Evolutionary conservation across 2,329 filamentous ascomycete genomes (phyloP), one percentile per base, ranked within the genome.

Genomic region (Colletotrichum tropicicola): DNA sequence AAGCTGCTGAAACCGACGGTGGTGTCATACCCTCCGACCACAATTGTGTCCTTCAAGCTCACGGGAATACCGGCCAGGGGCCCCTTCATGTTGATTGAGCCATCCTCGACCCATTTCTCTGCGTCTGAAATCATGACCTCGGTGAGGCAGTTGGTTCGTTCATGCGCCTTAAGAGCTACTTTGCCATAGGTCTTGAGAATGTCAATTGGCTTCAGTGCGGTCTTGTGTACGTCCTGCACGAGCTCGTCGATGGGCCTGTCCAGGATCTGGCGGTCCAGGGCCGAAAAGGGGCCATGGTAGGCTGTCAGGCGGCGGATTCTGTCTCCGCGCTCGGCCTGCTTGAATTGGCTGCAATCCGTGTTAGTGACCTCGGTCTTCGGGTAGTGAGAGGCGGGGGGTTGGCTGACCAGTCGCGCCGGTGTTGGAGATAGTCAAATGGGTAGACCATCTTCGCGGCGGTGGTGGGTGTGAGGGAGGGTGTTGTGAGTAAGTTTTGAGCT

Each of bases 131-230:
- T 85, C 80, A 98, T 87, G 59, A 98, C 82, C 78, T 98, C 94
- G 0, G 95, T 98, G 12, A 97, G 79, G 73, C 93, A 97, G 76
- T 98, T 98, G 2, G 94, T 97, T 78, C 91, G 91, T 67, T 90
- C 85, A 35, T 98, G 95, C 1, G 93, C 94, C 73, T 89, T 91
- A 55, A 97, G 75, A 0, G 94, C 92, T 19, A 95, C 90, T 77
- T 97, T 97, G 72, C 92, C 92, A 75, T 98, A 98, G 10, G 93
- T 89, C 65, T 84, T 88, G n/a, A 98, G 87, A 48, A 98, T 87
- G 66, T 93, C 89, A 23, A 90, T 75, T 0, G 94, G 90, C 12
- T 86, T 84, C 51, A 89, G 82, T 56, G 83, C 79, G 45, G 89
- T 86, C n/a, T 87, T 85, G 30, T 95, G 92, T 4, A 97, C 91